Evolutionary conservation across 345 rosid species (phyloP).

Genomic region (Citrus unshiu): DNA sequence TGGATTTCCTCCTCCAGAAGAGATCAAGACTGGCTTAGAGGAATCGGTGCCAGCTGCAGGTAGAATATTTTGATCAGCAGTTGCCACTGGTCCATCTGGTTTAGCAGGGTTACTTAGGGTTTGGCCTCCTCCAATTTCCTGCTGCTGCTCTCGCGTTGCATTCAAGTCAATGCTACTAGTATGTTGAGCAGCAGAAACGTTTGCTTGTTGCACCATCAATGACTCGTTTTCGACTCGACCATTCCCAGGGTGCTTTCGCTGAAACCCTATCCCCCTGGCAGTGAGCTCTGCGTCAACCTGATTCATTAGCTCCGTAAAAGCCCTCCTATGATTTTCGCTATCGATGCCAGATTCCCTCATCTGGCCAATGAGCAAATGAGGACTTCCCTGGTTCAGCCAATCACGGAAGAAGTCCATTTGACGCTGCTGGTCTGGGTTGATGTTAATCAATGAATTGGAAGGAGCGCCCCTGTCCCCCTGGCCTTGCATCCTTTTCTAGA

Average conservation of each 20-base stretch:
- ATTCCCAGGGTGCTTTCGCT: neutral
- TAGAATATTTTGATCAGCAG: neutral
- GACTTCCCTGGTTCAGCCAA: neutral
- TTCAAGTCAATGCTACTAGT: neutral
- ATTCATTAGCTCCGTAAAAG: neutral
- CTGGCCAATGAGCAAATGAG: neutral
- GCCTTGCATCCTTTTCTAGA: neutral
- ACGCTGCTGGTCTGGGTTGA: neutral
- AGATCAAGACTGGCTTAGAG: neutral
- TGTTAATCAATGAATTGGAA: neutral
- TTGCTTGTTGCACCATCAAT: neutral
- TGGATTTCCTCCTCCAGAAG: neutral
- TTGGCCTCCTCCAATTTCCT: neutral
- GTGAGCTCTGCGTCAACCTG: neutral
- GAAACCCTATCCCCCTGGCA: neutral
- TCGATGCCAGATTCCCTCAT: neutral
- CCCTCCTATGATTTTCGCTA: neutral
- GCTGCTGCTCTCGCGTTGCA: neutral
- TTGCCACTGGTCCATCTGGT: neutral
- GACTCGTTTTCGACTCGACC: neutral
- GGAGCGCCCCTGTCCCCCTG: constrained; percentile 6
- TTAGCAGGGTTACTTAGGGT: neutral
- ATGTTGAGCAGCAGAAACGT: neutral
- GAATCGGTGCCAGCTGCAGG: neutral
- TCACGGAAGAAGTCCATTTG: neutral